Evolutionary conservation across 2,329 filamentous ascomycete species (phyloP), one percentile per base, ranked within the genome.

Genomic region (Drechslera avenae): DNA sequence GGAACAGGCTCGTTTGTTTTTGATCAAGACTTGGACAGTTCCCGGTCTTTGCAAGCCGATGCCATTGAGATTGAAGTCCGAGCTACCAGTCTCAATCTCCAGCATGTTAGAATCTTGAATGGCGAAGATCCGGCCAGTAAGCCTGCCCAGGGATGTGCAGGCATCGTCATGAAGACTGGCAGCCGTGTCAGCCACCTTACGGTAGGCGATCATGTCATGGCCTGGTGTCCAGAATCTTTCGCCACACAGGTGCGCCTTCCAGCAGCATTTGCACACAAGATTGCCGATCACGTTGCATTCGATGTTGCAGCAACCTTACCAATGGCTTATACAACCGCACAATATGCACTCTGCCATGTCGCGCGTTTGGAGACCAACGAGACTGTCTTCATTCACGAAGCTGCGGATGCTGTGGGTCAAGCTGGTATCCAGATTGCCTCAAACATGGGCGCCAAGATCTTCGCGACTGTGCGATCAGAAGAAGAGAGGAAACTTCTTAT

Each of bases 21-120:
- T 36, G 46, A 58, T 32, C 56, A 62, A 17, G 52, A 62, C 30
- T 3, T 46, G 5, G 2, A 12, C 1, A 14, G 17, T 19, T 9
- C 31, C 13, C 23, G 32, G 12, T 14, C 37, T 1, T 34, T 63
- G 3, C 16, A 48, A 21, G 43, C 35, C 8, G 42, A 66, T 16
- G 53, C 70, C 6, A 58, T 74, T 10, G 71, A 74, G 39, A 63
- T 75, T 17, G 51, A 65, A 28, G 60, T 70, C 32, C 70, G 71
- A 19, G 58, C 58, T 7, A 47, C 56, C n/a, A 56, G 46, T 18
- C 40, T 62, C 17, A 47, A 47, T 36, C 28, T 51, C 23, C 39
- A 37, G 18, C 59, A 62, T 43, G 19, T 62, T 13, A 39, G 54
- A 30, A 39, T 46, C 4, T 35, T 61, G 3, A 52, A 53, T 19